Evolutionary conservation across 2,329 filamentous ascomycete species (phyloP).

Genomic region (Dothideomycetes sp.): DNA sequence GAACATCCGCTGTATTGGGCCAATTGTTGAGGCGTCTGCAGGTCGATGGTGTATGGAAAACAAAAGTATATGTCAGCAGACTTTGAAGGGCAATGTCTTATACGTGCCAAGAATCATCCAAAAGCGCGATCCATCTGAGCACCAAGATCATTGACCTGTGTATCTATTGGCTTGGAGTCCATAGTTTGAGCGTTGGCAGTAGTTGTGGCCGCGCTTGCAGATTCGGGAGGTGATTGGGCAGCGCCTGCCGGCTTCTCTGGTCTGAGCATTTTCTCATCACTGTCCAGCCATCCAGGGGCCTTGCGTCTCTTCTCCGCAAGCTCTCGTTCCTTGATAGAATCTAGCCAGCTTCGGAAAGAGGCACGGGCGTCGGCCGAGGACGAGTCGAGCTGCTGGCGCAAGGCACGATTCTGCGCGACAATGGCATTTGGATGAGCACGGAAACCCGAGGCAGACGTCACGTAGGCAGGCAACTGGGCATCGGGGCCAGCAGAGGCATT

Average conservation of each 20-base stretch:
- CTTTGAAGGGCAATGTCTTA: too few species aligned
- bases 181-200: too few species aligned
- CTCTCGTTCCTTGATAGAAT: slow-evolving; percentile 52
- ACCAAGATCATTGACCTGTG: slow-evolving; percentile 20
- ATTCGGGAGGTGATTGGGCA: too few species aligned
- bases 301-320: slow-evolving; percentile 69
- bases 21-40: slow-evolving; percentile 1
- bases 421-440: slow-evolving; percentile 83
- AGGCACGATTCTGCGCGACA: slow-evolving; percentile 64
- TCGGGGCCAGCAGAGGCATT: slow-evolving; percentile 21
- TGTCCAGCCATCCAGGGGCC: slow-evolving; percentile 73
- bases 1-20: too few species aligned
- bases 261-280: slow-evolving; percentile 56
- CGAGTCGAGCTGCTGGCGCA: slow-evolving; percentile 64
- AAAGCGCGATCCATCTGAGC: slow-evolving; percentile 25
- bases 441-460: slow-evolving; percentile 64
- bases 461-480: slow-evolving; percentile 49
- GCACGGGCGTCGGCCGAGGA: slow-evolving; percentile 57
- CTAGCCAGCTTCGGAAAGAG: slow-evolving; percentile 60
- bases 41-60: too few species aligned
- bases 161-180: too few species aligned
- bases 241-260: slow-evolving; percentile 41
- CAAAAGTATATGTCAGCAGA: too few species aligned
- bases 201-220: too few species aligned
- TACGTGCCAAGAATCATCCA: too few species aligned